These are phyloP conservation scores for Aegilops tauschii DNA, from an alignment of 176 grass and related monocot species.

Conservation along the genomic window DNA sequence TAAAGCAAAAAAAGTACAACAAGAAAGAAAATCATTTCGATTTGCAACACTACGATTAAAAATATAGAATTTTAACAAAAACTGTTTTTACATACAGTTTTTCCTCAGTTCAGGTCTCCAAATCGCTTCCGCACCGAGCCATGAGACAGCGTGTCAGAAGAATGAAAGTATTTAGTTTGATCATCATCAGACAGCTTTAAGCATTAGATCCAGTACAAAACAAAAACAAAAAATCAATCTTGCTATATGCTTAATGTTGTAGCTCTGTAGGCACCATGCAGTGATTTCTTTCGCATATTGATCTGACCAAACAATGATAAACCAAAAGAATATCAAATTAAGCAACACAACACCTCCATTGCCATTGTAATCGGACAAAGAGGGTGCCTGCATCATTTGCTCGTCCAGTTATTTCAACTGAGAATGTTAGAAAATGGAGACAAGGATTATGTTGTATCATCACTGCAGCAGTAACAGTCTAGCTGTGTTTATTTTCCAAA, in stretches of 20 bases:
- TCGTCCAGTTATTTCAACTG: too few relatives aligned
- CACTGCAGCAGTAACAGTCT: neutral
- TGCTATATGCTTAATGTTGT: too few relatives aligned
- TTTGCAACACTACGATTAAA: too few relatives aligned
- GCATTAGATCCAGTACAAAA: neutral
- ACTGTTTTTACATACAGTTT: neutral
- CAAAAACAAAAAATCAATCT: too few relatives aligned
- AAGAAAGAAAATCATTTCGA: too few relatives aligned
- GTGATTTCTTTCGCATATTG: too few relatives aligned
- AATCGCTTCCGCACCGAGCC: slow-evolving; percentile 13
- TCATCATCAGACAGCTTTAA: slow-evolving; percentile 23
- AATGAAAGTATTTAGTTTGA: slow-evolving; percentile 46
- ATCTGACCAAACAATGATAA: too few relatives aligned
- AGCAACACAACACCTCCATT: slow-evolving; percentile 83
- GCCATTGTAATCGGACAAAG: slow-evolving; percentile 55
- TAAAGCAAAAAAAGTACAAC: too few relatives aligned
- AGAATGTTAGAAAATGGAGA: too few relatives aligned
- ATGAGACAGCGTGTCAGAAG: slow-evolving; percentile 29
- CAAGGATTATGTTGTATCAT: slow-evolving; percentile 48
- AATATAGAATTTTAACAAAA: too few relatives aligned
- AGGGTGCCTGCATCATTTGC: slow-evolving; percentile 49
- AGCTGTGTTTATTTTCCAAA: neutral
- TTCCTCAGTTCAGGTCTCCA: slow-evolving; percentile 51
- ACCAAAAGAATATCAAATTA: neutral
- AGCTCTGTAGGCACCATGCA: too few relatives aligned